Base-by-base conservation (phyloP, 768 basidiomycete genomes). In the Mycena vulgaris region DNA sequence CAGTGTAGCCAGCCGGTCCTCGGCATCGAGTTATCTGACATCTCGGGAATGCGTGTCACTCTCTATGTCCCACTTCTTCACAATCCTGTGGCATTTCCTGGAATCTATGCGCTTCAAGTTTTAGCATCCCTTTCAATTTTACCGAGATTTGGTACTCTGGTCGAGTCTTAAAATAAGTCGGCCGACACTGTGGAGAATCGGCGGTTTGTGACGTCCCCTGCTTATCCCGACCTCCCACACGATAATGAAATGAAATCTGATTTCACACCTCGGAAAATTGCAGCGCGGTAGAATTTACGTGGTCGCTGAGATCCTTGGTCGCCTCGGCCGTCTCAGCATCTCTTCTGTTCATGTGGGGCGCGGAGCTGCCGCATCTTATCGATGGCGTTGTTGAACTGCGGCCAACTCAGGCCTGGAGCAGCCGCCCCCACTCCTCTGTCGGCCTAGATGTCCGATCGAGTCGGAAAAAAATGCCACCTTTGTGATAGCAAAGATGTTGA, bases 211-310 rank as follows among this genome's bases (percentile, higher is more conserved):
- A 13, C 19, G 13, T 27, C 17, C 51, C n/a, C 14, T 21, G 28
- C 40, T 55, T 53, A 17, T 2, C 35, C 49, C 45, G 42, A 37
- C 11, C 3, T 27, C 48, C 11, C 62, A 33, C 61, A 40, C 49
- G n/a, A 61, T 16, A 16, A n/a, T n/a, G 5, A n/a, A 8, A 56
- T 55, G 63, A 64, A 55, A 64, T 23, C 62, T 27, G 51, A 33
- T 31, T 55, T 52, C 62, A 63, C 62, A 63, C 51, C 49, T 35
- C 25, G 16, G 33, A n/a, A 9, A 3, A 25, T 21, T 35, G 33
- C 33, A 6, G 13, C 28, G 45, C 45, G 63, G 39, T 40, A 31
- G 40, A 23, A 42, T 56, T 55, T 63, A 19, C 7, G 31, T 23
- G 13, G 23, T 5, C 31, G 30, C 17, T 21, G 33, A 31, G 31